Percentiles rank a stretch among this genome's conserved stretches.
phyloP scores from a whole-genome alignment of 805 yeast species.

The Blastobotrys parvus region DNA sequence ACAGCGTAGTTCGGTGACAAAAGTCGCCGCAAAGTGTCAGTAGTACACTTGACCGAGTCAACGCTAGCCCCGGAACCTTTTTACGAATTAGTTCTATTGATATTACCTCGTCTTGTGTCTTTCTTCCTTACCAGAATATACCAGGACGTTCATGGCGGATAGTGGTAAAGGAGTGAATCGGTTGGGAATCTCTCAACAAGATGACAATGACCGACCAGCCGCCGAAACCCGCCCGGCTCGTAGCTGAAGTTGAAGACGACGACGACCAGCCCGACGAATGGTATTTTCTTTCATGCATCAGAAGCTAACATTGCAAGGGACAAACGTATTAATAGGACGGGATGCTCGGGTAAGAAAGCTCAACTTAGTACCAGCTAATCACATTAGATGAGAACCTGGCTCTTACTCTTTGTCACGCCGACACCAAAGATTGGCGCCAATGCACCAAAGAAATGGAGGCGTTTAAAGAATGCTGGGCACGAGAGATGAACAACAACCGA shows the following conservation, averaged over 20 bases:
- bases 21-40: constrained; percentile 63
- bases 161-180: too few relatives aligned
- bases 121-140: constrained; percentile 42
- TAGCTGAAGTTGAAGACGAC: too few relatives aligned
- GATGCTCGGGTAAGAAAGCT: constrained; percentile 48
- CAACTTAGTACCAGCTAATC: neutral
- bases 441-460: constrained; percentile 55
- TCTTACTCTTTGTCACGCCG: constrained; percentile 71
- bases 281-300: constrained; percentile 24
- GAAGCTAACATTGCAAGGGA: constrained; percentile 39
- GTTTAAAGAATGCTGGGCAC: constrained; percentile 57
- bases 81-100: constrained; percentile 1
- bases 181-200: too few relatives aligned
- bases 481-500: constrained; percentile 46
- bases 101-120: neutral
- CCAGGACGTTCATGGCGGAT: constrained; percentile 57
- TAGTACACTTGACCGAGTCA: constrained; percentile 76
- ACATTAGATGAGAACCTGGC: constrained; percentile 52
- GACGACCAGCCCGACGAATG: constrained; percentile 68
- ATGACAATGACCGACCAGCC: too few relatives aligned
- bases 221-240: too few relatives aligned
- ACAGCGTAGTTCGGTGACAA: constrained; percentile 89
- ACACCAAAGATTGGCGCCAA: constrained; percentile 72
- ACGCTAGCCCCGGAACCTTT: constrained; percentile 75
- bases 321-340: constrained; percentile 60